Conservation (phyloP, 768 basidiomycete genomes). For the Rubroboletus pulcherrimus region DNA sequence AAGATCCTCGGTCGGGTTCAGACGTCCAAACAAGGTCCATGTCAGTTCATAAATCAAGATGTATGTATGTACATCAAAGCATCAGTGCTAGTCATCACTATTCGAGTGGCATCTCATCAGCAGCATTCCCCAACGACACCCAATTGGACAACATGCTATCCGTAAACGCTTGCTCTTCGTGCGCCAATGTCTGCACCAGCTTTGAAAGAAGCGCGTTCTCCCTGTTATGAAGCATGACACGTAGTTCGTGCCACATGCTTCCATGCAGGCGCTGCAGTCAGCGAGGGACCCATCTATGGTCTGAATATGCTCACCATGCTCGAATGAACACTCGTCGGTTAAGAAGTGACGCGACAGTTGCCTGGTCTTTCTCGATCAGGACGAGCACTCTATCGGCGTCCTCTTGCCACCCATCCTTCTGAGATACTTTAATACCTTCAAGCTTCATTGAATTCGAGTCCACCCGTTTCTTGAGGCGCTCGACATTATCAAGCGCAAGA, state of each 20-base stretch:
- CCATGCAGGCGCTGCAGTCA: slow-evolving; percentile 4
- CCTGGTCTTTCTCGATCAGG: slow-evolving; percentile 82
- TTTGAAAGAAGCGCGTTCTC: slow-evolving; percentile 81
- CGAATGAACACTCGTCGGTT: slow-evolving; percentile 83
- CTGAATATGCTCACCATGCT: slow-evolving; percentile 56
- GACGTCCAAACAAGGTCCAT: slow-evolving; percentile 9
- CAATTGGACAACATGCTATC: slow-evolving; percentile 67
- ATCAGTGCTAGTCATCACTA: slow-evolving; percentile 32
- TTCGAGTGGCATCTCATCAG: slow-evolving; percentile 85
- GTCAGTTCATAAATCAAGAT: slow-evolving; percentile 11
- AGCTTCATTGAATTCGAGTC: slow-evolving; percentile 73
- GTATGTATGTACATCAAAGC: slow-evolving; percentile 7
- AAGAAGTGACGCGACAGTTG: slow-evolving; percentile 68
- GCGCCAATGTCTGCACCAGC: slow-evolving; percentile 67
- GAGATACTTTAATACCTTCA: slow-evolving; percentile 62
- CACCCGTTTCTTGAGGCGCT: slow-evolving; percentile 82
- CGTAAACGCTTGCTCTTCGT: slow-evolving; percentile 67
- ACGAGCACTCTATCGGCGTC: slow-evolving; percentile 75
- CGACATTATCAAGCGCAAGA: slow-evolving; percentile 85
- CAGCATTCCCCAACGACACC: slow-evolving; percentile 63
- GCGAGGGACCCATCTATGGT: not conserved
- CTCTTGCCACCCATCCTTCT: slow-evolving; percentile 82
- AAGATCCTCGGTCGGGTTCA: not conserved
- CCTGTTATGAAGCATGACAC: slow-evolving; percentile 85
- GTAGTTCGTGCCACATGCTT: slow-evolving; percentile 96